Conservation (phyloP, 768 basidiomycete genomes). For the Amanita pallidorosea region DNA sequence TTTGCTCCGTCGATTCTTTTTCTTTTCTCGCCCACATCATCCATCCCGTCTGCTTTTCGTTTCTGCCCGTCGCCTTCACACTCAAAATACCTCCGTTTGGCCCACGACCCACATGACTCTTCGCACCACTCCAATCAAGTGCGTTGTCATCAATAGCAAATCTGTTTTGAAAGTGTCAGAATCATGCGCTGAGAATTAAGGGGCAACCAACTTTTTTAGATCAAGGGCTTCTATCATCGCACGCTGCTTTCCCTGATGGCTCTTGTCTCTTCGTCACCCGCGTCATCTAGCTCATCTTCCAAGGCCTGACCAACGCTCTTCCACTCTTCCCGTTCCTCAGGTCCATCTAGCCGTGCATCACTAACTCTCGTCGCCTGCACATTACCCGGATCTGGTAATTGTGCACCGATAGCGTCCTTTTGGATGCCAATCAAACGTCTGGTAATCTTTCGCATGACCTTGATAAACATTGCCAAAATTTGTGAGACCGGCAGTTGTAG, state of each 20-base stretch:
- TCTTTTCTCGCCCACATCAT: slow-evolving; percentile 32
- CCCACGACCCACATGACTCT: slow-evolving; percentile 51
- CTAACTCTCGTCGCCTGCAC: slow-evolving; percentile 6
- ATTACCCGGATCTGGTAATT: slow-evolving; percentile 22
- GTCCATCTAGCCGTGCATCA: slow-evolving; percentile 1
- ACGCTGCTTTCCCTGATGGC: slow-evolving; percentile 68
- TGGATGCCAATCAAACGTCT: slow-evolving; percentile 69
- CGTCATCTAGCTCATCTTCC: slow-evolving; percentile 66
- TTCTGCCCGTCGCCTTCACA: slow-evolving; percentile 54
- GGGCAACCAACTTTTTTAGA: slow-evolving; percentile 63
- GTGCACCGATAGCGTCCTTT: slow-evolving; percentile 62
- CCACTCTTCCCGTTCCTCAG: slow-evolving; percentile 19
- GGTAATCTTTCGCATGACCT: slow-evolving; percentile 78
- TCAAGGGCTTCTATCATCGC: slow-evolving; percentile 86
- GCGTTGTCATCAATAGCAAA: slow-evolving; percentile 64
- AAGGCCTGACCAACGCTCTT: slow-evolving; percentile 35
- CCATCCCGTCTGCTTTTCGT: slow-evolving; percentile 39
- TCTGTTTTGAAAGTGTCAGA: slow-evolving; percentile 22
- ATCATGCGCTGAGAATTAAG: slow-evolving; percentile 7
- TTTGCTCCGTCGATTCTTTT: slow-evolving; percentile 33
- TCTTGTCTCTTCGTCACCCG: slow-evolving; percentile 60
- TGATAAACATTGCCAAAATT: slow-evolving; percentile 82
- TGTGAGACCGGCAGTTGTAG: slow-evolving; percentile 81
- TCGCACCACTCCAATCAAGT: slow-evolving; percentile 68
- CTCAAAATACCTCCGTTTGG: slow-evolving; percentile 67